Percentiles rank a stretch among this genome's conserved stretches.
These are phyloP conservation scores for Aspergillus mulundensis DNA, from an alignment of 495 filamentous ascomycete genomes.

Conservation along the genomic window DNA sequence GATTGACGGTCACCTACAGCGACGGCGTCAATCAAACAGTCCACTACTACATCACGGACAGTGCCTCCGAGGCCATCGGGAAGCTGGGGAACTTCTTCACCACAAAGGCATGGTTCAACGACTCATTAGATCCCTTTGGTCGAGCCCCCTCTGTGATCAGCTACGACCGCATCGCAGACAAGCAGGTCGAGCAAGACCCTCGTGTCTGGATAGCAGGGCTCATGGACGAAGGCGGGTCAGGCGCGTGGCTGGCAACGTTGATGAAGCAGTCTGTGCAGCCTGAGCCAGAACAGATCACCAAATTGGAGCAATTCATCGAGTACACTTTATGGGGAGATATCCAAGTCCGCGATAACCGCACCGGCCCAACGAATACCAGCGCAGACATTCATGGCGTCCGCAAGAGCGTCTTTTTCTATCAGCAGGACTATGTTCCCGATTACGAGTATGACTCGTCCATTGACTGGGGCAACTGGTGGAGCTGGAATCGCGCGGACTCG, in stretches of 20 bases:
- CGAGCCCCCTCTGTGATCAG: slow-evolving; percentile 47
- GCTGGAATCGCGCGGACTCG: slow-evolving; percentile 35
- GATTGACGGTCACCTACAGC: slow-evolving; percentile 36
- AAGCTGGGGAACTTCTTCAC: slow-evolving; percentile 34
- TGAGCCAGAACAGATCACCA: slow-evolving; percentile 36
- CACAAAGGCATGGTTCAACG: slow-evolving; percentile 35
- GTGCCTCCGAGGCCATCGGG: slow-evolving; percentile 25
- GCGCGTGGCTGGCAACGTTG: slow-evolving; percentile 40
- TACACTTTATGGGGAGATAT: slow-evolving; percentile 39
- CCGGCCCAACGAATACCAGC: not conserved
- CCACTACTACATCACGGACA: slow-evolving; percentile 48
- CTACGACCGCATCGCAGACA: slow-evolving; percentile 39
- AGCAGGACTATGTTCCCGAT: slow-evolving; percentile 25
- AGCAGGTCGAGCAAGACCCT: slow-evolving; percentile 42
- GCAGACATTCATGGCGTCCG: slow-evolving; percentile 30
- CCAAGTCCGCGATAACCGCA: slow-evolving; percentile 24
- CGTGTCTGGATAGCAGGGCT: slow-evolving; percentile 52
- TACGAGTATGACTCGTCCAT: slow-evolving; percentile 34
- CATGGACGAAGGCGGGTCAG: slow-evolving; percentile 49
- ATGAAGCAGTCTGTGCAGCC: slow-evolving; percentile 48
- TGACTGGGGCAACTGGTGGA: slow-evolving; percentile 34
- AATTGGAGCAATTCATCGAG: slow-evolving; percentile 44
- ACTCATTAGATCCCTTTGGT: slow-evolving; percentile 44
- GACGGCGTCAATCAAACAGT: slow-evolving; percentile 41
- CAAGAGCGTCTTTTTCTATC: slow-evolving; percentile 51